Base-by-base conservation (phyloP, 2,329 filamentous ascomycete species). In the Talaromyces atroroseus region DNA sequence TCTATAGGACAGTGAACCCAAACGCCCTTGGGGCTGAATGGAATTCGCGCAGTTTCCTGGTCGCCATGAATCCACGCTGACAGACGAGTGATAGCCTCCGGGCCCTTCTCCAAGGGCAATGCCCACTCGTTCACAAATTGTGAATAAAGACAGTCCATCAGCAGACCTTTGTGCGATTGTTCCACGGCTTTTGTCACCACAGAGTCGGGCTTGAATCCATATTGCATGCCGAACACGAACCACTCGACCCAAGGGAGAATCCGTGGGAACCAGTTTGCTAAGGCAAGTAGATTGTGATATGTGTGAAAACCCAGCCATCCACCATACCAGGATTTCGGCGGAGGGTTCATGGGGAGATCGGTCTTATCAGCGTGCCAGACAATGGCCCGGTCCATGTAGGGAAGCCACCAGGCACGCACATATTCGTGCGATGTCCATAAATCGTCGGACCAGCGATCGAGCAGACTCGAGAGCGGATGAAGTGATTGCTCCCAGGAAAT, bases 121-220 rank as follows among this genome's bases (percentile, higher is more conserved):
- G 92, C 92, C 94, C 94, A 99, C 71, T 99, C 94, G 71, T 99
- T 96, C 62, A 99, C 94, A 65, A 90, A 96, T 69, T 99, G 94
- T n/a, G 89, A 92, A 78, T 96, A 99, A 5, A 97, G 82, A 67
- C 94, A 99, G 76, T 99, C 94, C 89, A 99, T 92, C 52, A 96
- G 80, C 47, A 97, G 82, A 12, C 91, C 92, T 61, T 87, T 78
- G 58, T 88, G 84, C 61, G 88, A 88, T 21, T 87, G 85, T 72
- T 96, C 88, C 18, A 96, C 83, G 5, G 88, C 92, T n/a, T 81
- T 79, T 42, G 84, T 87, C 52, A 80, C 80, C 2, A 80, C 81
- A 50, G 84, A 85, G 59, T 89, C 82, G 34, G 71, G 64, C 36
- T 78, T 78, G 79, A 96, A 96, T 52, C 92, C 92, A 70, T 96